Percentiles rank a stretch among this genome's conserved stretches.
Evolutionary conservation across 1,139 yeast species (phyloP).

Genomic region (Sugiyamaella pinicola): DNA sequence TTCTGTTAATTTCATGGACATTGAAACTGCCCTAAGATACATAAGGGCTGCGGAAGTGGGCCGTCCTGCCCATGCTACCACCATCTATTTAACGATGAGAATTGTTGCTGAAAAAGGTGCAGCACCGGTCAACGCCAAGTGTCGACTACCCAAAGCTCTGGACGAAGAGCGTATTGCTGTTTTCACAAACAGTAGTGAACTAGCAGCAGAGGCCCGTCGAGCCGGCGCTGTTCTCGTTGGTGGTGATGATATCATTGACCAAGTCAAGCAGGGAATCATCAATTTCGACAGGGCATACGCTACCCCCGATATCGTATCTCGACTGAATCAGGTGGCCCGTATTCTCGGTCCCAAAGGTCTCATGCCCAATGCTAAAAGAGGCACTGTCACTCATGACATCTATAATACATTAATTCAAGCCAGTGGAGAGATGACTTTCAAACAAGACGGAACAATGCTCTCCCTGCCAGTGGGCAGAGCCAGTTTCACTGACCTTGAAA

Average conservation of each 20-base stretch:
- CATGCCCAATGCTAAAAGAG: constrained; percentile 85
- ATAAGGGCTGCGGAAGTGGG: constrained; percentile 92
- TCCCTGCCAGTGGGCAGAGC: constrained; percentile 78
- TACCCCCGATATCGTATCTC: constrained; percentile 72
- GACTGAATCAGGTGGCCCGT: constrained; percentile 68
- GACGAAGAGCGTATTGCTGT: constrained; percentile 65
- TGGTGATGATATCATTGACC: constrained; percentile 68
- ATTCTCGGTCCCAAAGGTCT: constrained; percentile 85
- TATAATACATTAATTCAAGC: constrained; percentile 55
- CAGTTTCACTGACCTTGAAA: constrained; percentile 74
- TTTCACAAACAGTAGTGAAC: constrained; percentile 60
- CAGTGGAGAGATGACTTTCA: constrained; percentile 70
- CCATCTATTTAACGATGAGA: constrained; percentile 64
- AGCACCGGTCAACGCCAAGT: constrained; percentile 71
- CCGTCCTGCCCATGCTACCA: constrained; percentile 65
- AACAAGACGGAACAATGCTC: constrained; percentile 59
- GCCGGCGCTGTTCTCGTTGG: constrained; percentile 69
- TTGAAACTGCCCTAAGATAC: constrained; percentile 73
- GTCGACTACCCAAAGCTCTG: constrained; percentile 74
- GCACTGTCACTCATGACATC: constrained; percentile 78
- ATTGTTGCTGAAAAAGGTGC: constrained; percentile 82
- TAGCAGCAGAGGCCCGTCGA: constrained; percentile 54
- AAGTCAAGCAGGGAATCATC: constrained; percentile 60
- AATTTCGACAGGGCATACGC: constrained; percentile 81
- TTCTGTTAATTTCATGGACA: constrained; percentile 66